Evolutionary conservation across 169 alveolate genomes (phyloP), one percentile per base, ranked within the genome.

Genomic region (Babesia caballi): DNA sequence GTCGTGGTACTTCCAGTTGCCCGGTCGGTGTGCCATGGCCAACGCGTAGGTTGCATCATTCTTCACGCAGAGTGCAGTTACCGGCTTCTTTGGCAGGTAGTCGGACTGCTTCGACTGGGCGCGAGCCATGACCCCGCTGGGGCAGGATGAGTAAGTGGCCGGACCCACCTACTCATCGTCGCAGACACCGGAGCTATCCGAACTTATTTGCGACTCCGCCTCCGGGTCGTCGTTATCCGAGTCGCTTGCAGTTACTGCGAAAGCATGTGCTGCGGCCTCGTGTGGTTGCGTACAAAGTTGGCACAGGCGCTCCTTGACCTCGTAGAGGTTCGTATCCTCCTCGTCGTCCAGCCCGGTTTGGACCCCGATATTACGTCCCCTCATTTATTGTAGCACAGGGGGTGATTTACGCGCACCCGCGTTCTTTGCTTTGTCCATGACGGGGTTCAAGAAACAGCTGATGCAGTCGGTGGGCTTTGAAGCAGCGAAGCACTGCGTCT

Each of bases 301-400:
- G 53, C 41, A 59, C 28, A 59, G 69, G 23, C 54, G 57, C 3
- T 40, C 36, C 27, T 32, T 54, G 28, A 59, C 2, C 8, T 7
- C 52, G 1, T 59, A 36, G 27, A 59, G 19, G 2, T 40, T 41
- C 7, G 25, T 23, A 7, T 40, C 69, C 19, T 17, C 9, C 21
- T 28, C 44, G 5, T 25, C 47, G 17, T 59, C 69, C 7, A 4
- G 40, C 36, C 44, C 21, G 23, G 69, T 59, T 40, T 59, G 69
- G 54, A 59, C 69, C 36, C 69, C 69, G 47, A 59, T 54, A 17
- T 23, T 56, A 14, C 32, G 47, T 4, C 49, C 28, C 66, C 32
- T 32, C 66, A 56, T 56, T 32, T 56, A 32, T 28, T 8, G 8
- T 9, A 30, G 15, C 23, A 35, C 9, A 2, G 8, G 50, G 19